phyloP scores from a whole-genome alignment of 2,329 filamentous ascomycete species.

The Alternaria rosae region DNA sequence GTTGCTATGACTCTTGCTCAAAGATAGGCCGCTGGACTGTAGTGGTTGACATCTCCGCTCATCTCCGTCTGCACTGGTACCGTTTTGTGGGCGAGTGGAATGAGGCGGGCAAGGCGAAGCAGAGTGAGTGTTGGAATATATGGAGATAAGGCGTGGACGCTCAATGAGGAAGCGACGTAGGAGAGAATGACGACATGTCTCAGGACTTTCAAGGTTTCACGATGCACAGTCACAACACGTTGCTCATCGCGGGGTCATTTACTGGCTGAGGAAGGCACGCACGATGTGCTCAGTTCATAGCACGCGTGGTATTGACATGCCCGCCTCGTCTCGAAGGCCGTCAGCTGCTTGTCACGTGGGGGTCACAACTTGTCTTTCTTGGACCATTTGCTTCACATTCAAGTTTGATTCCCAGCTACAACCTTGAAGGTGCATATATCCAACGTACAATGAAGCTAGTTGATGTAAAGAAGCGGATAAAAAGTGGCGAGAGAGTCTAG shows the following conservation, averaged over 20 bases:
- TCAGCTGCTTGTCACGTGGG: neutral
- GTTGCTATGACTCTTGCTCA: neutral
- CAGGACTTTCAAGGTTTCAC: neutral
- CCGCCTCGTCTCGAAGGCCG: neutral
- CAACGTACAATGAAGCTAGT: neutral
- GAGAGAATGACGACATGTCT: neutral
- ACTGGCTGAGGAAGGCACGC: neutral
- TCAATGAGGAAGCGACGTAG: conserved; percentile 1
- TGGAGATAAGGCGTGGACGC: neutral
- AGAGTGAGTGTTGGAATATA: neutral
- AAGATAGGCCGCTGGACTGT: neutral
- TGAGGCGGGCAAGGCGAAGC: neutral
- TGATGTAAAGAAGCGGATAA: neutral
- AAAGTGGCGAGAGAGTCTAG: conserved; percentile 3
- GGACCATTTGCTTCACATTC: neutral
- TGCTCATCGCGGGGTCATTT: neutral
- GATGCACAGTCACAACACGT: conserved; percentile 1
- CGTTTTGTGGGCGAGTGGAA: neutral
- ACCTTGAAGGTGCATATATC: neutral
- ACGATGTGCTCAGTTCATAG: neutral
- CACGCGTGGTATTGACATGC: neutral
- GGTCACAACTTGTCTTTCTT: neutral
- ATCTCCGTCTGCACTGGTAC: neutral
- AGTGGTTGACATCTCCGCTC: neutral
- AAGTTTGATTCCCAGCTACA: neutral